These are phyloP conservation scores for Pachyrhizus erosus DNA, from an alignment of 306 rosid genomes.

Conservation along the genomic window DNA sequence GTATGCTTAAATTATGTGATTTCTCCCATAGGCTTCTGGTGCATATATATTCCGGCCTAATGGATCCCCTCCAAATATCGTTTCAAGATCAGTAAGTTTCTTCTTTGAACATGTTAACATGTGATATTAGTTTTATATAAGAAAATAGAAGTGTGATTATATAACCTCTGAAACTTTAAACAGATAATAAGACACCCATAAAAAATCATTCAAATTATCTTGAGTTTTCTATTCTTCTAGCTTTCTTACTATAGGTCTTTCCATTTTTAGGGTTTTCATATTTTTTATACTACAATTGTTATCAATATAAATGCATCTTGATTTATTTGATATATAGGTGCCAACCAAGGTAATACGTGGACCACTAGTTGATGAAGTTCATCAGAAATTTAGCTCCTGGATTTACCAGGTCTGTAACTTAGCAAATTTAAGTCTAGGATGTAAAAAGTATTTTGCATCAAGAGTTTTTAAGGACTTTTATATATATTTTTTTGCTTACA, in stretches of 20 bases:
- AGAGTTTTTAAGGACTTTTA: background rate
- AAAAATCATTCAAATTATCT: background rate
- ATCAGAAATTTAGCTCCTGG: constrained; percentile 80
- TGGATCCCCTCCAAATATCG: constrained; percentile 64
- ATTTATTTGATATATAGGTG: constrained; percentile 52
- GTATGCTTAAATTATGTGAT: constrained; percentile 30
- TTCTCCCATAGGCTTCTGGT: constrained; percentile 66
- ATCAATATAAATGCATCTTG: background rate
- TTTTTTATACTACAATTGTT: background rate
- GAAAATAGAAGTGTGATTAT: background rate
- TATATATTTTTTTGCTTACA: background rate
- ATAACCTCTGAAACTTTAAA: background rate
- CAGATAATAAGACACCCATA: background rate
- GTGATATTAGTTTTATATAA: background rate
- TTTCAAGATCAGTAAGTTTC: constrained; percentile 81
- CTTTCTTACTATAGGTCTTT: background rate
- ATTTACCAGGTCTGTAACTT: constrained; percentile 73
- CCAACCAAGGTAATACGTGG: constrained; percentile 71
- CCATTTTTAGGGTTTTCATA: background rate
- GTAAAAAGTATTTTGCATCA: background rate
- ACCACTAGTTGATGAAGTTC: constrained; percentile 74
- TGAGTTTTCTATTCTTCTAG: constrained; percentile 14
- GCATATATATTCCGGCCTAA: constrained; percentile 91
- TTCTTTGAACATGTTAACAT: constrained; percentile 8
- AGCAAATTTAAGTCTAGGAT: constrained; percentile 12